These are phyloP conservation scores for Staphylotrichum tortipilum DNA, from an alignment of 495 filamentous ascomycete genomes.

Conservation along the genomic window DNA sequence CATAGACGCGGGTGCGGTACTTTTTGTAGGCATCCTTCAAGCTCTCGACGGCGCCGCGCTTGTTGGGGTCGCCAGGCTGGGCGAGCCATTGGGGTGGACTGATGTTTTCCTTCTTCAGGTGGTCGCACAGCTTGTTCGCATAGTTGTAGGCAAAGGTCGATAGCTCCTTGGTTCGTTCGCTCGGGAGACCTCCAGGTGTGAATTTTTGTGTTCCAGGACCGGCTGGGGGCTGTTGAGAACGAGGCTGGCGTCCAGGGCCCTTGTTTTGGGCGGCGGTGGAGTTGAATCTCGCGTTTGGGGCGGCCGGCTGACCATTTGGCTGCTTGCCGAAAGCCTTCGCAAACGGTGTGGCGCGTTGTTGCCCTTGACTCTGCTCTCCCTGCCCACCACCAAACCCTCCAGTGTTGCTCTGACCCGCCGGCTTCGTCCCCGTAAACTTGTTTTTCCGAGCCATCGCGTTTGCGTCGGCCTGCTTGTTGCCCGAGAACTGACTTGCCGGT, in stretches of 20 bases:
- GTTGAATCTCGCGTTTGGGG: neutral
- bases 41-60: constrained; percentile 33
- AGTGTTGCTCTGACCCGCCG: neutral
- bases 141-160: constrained; percentile 28
- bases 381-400: constrained; percentile 7
- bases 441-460: neutral
- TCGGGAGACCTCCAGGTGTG: constrained; percentile 12
- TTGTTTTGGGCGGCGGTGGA: constrained; percentile 8
- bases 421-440: constrained; percentile 2
- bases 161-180: constrained; percentile 21
- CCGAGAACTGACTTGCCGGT: neutral
- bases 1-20: constrained; percentile 59
- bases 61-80: constrained; percentile 32
- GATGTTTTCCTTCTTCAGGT: constrained; percentile 36
- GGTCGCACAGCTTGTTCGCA: constrained; percentile 32
- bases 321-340: constrained; percentile 1
- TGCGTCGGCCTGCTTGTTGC: neutral
- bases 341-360: neutral
- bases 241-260: constrained; percentile 5
- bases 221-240: neutral
- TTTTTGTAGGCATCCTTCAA: constrained; percentile 47
- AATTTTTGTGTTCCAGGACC: neutral
- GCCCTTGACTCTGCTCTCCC: neutral
- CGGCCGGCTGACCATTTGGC: neutral
- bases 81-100: constrained; percentile 37